phyloP scores from a whole-genome alignment of 441 rosid genomes.

The Corymbia calophylla region DNA sequence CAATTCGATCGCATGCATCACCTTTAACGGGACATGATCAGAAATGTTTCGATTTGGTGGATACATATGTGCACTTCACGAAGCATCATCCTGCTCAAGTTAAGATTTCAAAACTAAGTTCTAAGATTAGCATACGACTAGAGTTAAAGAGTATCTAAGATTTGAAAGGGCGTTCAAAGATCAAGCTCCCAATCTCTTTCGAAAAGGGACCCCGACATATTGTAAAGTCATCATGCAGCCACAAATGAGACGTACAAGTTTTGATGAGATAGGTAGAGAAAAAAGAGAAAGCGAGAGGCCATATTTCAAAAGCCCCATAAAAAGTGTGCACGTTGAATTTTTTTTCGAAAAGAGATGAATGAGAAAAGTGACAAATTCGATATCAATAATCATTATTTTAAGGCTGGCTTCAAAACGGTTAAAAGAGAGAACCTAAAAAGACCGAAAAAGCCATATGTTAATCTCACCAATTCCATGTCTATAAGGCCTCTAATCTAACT shows the following conservation, averaged over 20 bases:
- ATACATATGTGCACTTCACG: not conserved
- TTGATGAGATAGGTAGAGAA: not conserved
- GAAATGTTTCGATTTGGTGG: not conserved
- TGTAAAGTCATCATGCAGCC: not conserved
- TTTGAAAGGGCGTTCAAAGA: not conserved
- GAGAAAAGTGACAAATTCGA: not conserved
- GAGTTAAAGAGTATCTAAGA: not conserved
- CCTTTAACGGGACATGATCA: fast-evolving
- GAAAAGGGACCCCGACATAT: not conserved
- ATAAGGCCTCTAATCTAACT: not conserved
- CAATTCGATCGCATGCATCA: not conserved
- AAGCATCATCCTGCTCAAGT: not conserved
- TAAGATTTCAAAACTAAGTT: not conserved
- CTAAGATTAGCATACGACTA: not conserved
- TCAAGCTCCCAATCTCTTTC: not conserved
- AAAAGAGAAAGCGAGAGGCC: not conserved
- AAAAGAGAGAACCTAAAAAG: not conserved
- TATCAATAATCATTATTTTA: not conserved
- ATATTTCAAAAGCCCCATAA: not conserved
- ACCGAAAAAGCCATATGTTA: not conserved
- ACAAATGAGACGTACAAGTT: not conserved
- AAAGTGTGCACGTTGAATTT: not conserved
- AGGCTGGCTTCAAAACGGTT: not conserved
- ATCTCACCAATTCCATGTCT: not conserved
- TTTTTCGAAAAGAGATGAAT: not conserved